These are phyloP conservation scores for Penicillium atrosanguineum DNA, from an alignment of 495 filamentous ascomycete species.

Conservation along the genomic window DNA sequence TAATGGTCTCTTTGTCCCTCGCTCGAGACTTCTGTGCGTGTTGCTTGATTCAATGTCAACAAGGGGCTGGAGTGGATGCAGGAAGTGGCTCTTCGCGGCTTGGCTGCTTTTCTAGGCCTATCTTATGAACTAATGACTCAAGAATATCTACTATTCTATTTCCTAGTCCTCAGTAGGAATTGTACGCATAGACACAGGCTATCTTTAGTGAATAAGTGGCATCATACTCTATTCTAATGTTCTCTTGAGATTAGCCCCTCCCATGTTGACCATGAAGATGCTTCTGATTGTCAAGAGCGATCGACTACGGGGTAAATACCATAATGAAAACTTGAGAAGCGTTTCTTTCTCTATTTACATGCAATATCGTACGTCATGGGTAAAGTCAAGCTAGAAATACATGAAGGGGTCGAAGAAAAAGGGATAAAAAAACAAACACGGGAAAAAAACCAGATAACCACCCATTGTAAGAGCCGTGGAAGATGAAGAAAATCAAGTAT, in stretches of 20 bases:
- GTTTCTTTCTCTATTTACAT: conserved; percentile 27
- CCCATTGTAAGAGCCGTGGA: background rate
- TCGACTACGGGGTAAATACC: background rate
- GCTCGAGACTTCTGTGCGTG: background rate
- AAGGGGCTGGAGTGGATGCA: background rate
- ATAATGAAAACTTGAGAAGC: background rate
- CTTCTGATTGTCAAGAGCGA: no score
- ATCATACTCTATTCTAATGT: no score
- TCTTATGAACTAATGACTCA: conserved; percentile 8
- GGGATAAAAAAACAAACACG: conserved; percentile 1
- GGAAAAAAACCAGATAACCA: conserved; percentile 8
- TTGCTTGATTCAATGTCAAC: background rate
- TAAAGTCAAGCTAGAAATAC: conserved; percentile 28
- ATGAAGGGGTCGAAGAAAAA: conserved; percentile 17
- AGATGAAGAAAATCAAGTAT: conserved; percentile 4
- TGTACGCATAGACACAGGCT: background rate
- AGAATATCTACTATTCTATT: background rate
- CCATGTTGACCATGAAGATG: no score
- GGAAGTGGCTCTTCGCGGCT: background rate
- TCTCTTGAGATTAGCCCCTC: no score
- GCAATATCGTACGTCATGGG: conserved; percentile 14
- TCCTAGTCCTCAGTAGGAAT: background rate
- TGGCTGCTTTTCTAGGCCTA: conserved; percentile 3
- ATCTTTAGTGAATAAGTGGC: no score
- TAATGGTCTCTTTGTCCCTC: background rate